These are phyloP conservation scores for Choanephora cucurbitarum DNA, from an alignment of 371 early-diverging fungal species.

Conservation along the genomic window DNA sequence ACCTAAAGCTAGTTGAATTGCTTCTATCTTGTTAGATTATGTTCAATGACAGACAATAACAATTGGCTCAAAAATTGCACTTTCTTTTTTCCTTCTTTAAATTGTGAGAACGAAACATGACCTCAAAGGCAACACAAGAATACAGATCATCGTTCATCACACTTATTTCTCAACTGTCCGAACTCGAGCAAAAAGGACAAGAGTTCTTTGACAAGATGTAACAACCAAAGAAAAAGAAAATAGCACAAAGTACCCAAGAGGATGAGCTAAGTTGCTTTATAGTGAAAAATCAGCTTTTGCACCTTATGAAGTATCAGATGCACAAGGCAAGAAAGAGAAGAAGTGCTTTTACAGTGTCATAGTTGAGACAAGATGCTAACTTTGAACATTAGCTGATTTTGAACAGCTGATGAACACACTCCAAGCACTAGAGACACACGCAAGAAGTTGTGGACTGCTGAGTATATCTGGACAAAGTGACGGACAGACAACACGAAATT, in stretches of 20 bases:
- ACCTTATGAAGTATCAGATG: constrained; percentile 36
- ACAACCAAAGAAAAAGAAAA: not conserved
- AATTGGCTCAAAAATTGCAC: too few species aligned
- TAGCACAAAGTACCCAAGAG: not conserved
- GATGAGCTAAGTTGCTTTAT: not conserved
- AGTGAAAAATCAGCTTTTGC: constrained; percentile 42
- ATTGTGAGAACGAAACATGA: too few species aligned
- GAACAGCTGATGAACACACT: constrained; percentile 36
- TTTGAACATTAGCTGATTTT: constrained; percentile 33
- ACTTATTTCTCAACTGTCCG: constrained; percentile 45
- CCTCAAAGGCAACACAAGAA: constrained; percentile 52
- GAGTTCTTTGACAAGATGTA: constrained; percentile 55
- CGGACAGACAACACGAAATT: constrained; percentile 24
- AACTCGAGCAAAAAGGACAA: constrained; percentile 44
- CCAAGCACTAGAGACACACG: constrained; percentile 39
- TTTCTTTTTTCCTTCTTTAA: not conserved
- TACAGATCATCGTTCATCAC: constrained; percentile 46
- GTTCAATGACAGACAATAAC: not conserved
- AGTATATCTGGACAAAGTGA: constrained; percentile 45
- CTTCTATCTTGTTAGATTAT: too few species aligned
- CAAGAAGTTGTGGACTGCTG: constrained; percentile 40
- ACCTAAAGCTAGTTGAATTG: too few species aligned
- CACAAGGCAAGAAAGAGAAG: constrained; percentile 39
- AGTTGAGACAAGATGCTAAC: not conserved
- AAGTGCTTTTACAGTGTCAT: not conserved